Base-by-base conservation (phyloP, 148 eudicot species). In the Persicaria maculosa region DNA sequence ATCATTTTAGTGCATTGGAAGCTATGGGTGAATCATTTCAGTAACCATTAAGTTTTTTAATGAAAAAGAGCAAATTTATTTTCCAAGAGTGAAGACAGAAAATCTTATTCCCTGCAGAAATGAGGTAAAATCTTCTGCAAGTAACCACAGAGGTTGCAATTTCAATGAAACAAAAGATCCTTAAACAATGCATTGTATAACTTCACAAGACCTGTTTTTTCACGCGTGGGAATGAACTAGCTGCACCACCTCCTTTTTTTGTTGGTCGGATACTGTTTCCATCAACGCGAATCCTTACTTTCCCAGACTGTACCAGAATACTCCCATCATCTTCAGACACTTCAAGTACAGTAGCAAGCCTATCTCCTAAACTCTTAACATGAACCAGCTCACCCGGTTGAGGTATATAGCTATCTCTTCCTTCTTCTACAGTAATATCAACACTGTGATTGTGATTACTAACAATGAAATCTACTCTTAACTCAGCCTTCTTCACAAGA, bases 261-360 rank as follows among this genome's bases (percentile, higher is more conserved):
- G 78, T 59, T 77, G 86, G 59, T 76, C 76, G 80, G 40, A 89
- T 81, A 74, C 79, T 82, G 77, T 81, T 90, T 80, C 75, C 80
- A 72, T 83, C 83, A 52, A 90, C 88, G 5, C 97, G 97, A 48
- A 85, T 81, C 70, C 85, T 88, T 67, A 95, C 77, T 83, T 95
- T 95, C 50, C 98, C 97, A 80, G 77, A 87, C 81, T 85, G 96
- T 67, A 95, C 88, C 59, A 95, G 88, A 80, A 90, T 77, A 12
- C 83, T 85, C 71, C 81, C 84, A 77, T 90, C 93, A 76, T 87
- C 88, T 61, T 84, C 89, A 68, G 91, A 85, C 64, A 88, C 83
- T 83, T 92, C 96, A 71, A 86, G 83, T 44, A 95, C 84, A 72
- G 92, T 85, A 69, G 96, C 97, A 68, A 87, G 65, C 79, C 88